Evolutionary conservation across 371 early-diverging fungal species (phyloP).

Genomic region (Mucor lusitanicus): DNA sequence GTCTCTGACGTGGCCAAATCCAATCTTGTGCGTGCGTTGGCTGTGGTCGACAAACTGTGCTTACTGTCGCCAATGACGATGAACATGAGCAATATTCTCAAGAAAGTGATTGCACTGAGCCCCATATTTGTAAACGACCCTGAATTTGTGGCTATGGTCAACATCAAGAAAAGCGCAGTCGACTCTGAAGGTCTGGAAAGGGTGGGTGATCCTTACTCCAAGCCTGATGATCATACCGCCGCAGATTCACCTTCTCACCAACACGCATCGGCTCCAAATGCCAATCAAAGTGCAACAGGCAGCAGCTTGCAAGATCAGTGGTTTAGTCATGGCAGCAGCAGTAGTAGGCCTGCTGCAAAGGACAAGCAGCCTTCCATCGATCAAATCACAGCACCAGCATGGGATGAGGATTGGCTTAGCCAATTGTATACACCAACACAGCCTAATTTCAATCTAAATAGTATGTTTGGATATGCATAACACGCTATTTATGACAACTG

Average conservation of each 20-base stretch:
- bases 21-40: conserved; percentile 16
- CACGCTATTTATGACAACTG: not conserved
- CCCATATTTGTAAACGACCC: conserved; percentile 5
- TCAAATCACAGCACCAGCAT: not conserved
- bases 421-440: conserved; percentile 12
- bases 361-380: not conserved
- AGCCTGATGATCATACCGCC: not conserved
- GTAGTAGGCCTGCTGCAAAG: not conserved
- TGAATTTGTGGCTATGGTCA: not conserved
- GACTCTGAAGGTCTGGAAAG: not conserved
- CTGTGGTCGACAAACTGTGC: conserved; percentile 11
- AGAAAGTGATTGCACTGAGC: conserved; percentile 8
- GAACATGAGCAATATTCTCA: conserved; percentile 9
- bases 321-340: not conserved
- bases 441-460: not conserved
- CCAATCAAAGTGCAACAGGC: no score
- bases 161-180: not conserved
- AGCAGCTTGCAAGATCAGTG: not conserved
- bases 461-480: not conserved
- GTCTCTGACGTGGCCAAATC: conserved; percentile 19
- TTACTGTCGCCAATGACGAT: not conserved
- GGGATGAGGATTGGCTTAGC: conserved; percentile 15
- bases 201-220: not conserved
- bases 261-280: not conserved
- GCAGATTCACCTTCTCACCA: not conserved